A percentile compares a stretch with the other conserved stretches of the same genome.
Evolutionary conservation across 2,329 filamentous ascomycete genomes (phyloP).

Genomic region (Simplicillium aogashimaense): DNA sequence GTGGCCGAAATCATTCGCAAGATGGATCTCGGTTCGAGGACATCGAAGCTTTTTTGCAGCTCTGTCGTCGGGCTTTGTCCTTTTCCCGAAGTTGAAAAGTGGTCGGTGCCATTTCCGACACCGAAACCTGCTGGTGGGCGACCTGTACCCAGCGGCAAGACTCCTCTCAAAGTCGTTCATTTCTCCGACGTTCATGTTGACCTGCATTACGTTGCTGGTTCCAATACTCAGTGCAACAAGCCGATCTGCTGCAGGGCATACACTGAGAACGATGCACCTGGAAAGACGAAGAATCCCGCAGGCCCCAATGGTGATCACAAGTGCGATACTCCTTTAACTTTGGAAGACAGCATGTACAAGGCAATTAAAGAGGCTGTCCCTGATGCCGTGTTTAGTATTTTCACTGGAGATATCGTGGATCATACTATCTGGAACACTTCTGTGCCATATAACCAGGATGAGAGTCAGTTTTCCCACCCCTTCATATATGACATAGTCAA

Average conservation of each 20-base stretch:
- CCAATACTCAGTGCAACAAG: constrained; percentile 45
- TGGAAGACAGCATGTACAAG: constrained; percentile 46
- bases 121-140: constrained; percentile 25
- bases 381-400: constrained; percentile 42
- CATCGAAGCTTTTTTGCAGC: constrained; percentile 40
- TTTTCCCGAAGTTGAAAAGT: constrained; percentile 32
- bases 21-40: constrained; percentile 36
- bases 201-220: constrained; percentile 40
- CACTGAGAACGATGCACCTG: constrained; percentile 33
- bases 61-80: constrained; percentile 43
- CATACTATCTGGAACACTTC: constrained; percentile 39
- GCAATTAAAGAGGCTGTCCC: constrained; percentile 35
- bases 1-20: constrained; percentile 37
- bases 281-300: constrained; percentile 36
- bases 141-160: constrained; percentile 29
- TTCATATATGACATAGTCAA: background rate
- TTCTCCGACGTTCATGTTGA: constrained; percentile 53
- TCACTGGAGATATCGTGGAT: constrained; percentile 50
- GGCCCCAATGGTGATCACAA: constrained; percentile 41
- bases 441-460: constrained; percentile 17
- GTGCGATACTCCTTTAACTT: constrained; percentile 38
- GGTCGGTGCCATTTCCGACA: constrained; percentile 32
- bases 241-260: constrained; percentile 49
- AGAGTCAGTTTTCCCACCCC: constrained; percentile 14
- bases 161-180: constrained; percentile 44